phyloP scores from a whole-genome alignment of 164 flowering plant genomes.

The Macadamia tetraphylla region DNA sequence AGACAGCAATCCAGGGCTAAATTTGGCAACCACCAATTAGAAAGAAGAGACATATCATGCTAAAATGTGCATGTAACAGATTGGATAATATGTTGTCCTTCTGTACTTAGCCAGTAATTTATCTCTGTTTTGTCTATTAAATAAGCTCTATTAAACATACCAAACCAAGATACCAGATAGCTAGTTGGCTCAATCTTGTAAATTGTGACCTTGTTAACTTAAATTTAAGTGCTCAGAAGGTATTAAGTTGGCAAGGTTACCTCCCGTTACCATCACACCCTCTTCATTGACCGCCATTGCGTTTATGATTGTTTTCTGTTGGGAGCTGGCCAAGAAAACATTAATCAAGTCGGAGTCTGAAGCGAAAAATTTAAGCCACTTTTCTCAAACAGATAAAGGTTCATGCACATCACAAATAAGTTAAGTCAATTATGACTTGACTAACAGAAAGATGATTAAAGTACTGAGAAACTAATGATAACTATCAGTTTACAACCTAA shows the following conservation, averaged over 20 bases:
- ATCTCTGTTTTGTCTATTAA: not conserved
- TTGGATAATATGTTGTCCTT: not conserved
- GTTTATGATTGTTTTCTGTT: slow-evolving; percentile 94
- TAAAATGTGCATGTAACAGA: not conserved
- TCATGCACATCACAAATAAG: too few species aligned
- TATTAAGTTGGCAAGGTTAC: slow-evolving; percentile 21
- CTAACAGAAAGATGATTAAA: too few species aligned
- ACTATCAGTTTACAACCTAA: not conserved
- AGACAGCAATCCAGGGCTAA: not conserved
- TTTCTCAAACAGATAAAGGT: too few species aligned
- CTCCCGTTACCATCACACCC: slow-evolving; percentile 94
- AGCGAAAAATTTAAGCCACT: too few species aligned
- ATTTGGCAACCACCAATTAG: not conserved
- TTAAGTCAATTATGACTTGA: not conserved
- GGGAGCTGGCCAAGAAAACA: slow-evolving; percentile 56
- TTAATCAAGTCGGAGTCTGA: too few species aligned
- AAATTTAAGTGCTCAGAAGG: not conserved
- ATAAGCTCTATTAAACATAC: not conserved
- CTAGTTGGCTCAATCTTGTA: not conserved
- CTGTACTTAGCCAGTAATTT: not conserved
- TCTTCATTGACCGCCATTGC: slow-evolving; percentile 96
- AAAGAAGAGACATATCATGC: too few species aligned
- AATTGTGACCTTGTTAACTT: not conserved
- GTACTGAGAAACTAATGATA: not conserved
- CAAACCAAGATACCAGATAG: not conserved